phyloP scores from a whole-genome alignment of 129 eudicot species.

The Kitagawia praeruptora region DNA sequence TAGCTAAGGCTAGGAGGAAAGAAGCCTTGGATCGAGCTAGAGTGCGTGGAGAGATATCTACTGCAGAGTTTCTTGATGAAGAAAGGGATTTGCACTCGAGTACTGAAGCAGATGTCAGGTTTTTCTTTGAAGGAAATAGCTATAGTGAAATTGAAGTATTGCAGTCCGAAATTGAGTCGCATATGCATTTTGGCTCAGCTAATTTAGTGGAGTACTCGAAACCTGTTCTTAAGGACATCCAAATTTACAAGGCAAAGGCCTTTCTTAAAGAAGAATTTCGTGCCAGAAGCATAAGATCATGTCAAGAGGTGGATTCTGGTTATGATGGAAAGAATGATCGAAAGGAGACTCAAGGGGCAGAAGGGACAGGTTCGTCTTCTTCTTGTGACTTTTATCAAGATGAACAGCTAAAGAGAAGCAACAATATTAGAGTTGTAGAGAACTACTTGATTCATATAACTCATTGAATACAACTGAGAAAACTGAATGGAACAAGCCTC shows the following conservation, averaged over 20 bases:
- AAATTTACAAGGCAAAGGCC: slow-evolving; percentile 84
- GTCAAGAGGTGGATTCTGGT: slow-evolving; percentile 26
- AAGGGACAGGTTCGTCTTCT: slow-evolving; percentile 65
- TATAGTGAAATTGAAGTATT: slow-evolving; percentile 48
- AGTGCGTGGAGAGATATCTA: slow-evolving; percentile 19
- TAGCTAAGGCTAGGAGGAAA: slow-evolving; percentile 65
- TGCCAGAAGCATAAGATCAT: slow-evolving; percentile 47
- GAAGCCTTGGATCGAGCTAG: slow-evolving; percentile 77
- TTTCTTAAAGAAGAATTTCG: slow-evolving; percentile 81
- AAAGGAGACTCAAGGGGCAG: slow-evolving; percentile 29
- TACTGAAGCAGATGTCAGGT: slow-evolving; percentile 50
- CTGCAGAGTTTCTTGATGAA: slow-evolving; percentile 34
- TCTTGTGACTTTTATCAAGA: too few relatives aligned
- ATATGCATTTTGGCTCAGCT: slow-evolving; percentile 21
- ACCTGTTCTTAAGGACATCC: background rate
- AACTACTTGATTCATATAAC: too few relatives aligned
- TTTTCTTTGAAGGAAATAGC: slow-evolving; percentile 55
- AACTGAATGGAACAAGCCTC: too few relatives aligned
- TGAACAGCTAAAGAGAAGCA: too few relatives aligned
- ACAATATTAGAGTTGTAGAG: too few relatives aligned
- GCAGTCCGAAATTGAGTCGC: slow-evolving; percentile 64
- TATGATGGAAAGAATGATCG: slow-evolving; percentile 26
- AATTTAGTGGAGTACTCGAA: too few relatives aligned
- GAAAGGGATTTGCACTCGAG: background rate
- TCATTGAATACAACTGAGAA: too few relatives aligned